A percentile compares a stretch with the other conserved stretches of the same genome.
These are phyloP conservation scores for Rhodotorula paludigena DNA, from an alignment of 768 basidiomycete genomes.

Conservation along the genomic window DNA sequence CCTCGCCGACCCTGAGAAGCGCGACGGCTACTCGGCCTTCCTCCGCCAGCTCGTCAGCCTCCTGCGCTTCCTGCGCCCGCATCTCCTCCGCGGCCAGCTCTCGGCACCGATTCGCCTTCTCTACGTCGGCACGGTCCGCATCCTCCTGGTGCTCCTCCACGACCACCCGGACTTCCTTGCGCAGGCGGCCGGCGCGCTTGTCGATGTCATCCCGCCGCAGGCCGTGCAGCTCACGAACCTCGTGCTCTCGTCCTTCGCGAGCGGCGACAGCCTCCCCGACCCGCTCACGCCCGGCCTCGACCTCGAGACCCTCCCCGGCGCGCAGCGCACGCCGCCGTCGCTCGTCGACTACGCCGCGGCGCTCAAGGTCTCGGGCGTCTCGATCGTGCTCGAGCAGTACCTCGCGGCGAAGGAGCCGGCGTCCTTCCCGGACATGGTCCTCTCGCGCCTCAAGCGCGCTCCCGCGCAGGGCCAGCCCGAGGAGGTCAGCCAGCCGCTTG, in stretches of 20 bases:
- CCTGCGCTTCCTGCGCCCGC: slow-evolving; percentile 89
- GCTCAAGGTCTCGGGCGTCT: slow-evolving; percentile 70
- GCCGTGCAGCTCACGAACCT: slow-evolving; percentile 97
- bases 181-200: slow-evolving; percentile 73
- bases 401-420: slow-evolving; percentile 54
- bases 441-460: slow-evolving; percentile 60
- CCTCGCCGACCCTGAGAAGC: slow-evolving; percentile 70
- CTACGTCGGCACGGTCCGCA: slow-evolving; percentile 80
- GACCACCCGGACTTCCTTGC: slow-evolving; percentile 71
- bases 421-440: slow-evolving; percentile 59
- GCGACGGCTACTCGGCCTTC: slow-evolving; percentile 84
- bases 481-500: slow-evolving; percentile 66
- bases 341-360: slow-evolving; percentile 83
- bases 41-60: slow-evolving; percentile 88
- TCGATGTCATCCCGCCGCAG: slow-evolving; percentile 82
- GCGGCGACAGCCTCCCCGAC: slow-evolving; percentile 66
- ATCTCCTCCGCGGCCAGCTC: slow-evolving; percentile 70
- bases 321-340: slow-evolving; percentile 86
- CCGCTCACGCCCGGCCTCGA: slow-evolving; percentile 51
- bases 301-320: slow-evolving; percentile 66
- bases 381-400: slow-evolving; percentile 73
- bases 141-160: slow-evolving; percentile 90
- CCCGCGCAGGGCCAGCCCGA: slow-evolving; percentile 45
- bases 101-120: slow-evolving; percentile 75
- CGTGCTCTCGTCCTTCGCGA: slow-evolving; percentile 81